These are phyloP conservation scores for Fragaria iinumae DNA, from an alignment of 306 rosid species.

Conservation along the genomic window DNA sequence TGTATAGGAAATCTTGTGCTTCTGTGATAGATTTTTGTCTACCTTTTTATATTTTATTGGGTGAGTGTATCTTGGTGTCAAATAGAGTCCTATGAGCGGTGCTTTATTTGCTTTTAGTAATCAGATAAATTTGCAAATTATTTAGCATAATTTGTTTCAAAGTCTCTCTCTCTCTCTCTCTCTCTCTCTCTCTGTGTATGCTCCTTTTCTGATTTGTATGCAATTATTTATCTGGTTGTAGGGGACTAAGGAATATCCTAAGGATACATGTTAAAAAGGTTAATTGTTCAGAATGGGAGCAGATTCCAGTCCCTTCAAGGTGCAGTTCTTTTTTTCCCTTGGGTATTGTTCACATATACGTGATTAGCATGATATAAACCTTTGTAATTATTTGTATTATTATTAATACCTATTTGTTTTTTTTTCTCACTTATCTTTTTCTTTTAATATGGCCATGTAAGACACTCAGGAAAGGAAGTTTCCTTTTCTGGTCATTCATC, in stretches of 20 bases:
- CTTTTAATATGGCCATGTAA: background rate
- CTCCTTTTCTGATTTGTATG: conserved; percentile 8
- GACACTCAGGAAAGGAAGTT: background rate
- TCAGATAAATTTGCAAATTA: background rate
- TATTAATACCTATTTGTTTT: background rate
- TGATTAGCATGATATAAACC: background rate
- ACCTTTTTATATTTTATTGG: background rate
- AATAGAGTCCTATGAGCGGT: background rate
- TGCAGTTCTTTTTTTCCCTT: conserved; percentile 21
- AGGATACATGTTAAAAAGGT: conserved; percentile 83
- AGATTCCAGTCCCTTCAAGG: conserved; percentile 75
- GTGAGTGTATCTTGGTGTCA: background rate
- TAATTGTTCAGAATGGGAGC: conserved; percentile 89
- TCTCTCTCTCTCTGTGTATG: background rate
- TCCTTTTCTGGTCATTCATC: background rate
- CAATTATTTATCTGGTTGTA: conserved; percentile 38
- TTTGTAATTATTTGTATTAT: background rate
- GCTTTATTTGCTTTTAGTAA: background rate
- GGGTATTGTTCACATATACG: background rate
- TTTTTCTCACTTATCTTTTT: background rate
- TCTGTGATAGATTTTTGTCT: background rate
- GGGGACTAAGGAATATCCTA: conserved; percentile 87
- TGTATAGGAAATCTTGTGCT: background rate
- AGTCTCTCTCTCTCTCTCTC: background rate
- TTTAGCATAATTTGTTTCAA: background rate